phyloP scores from a whole-genome alignment of 176 grass and related monocot genomes.

The Bromus sterilis region DNA sequence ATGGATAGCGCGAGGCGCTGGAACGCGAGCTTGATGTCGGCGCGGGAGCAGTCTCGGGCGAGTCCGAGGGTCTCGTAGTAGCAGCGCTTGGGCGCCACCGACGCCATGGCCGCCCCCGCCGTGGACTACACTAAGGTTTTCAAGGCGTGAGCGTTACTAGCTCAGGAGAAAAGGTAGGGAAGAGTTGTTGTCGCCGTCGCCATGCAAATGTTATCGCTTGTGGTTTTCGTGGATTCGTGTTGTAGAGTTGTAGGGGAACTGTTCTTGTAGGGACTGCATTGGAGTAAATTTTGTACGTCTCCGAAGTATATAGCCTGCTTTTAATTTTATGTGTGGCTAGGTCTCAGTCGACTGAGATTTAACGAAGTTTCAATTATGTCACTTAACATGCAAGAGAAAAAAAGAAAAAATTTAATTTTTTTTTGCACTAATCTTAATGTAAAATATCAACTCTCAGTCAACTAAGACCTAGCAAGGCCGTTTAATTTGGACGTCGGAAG shows the following conservation, averaged over 20 bases:
- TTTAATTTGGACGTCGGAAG: too few relatives aligned
- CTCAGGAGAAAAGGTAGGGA: not conserved
- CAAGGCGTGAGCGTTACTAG: not conserved
- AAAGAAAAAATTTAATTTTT: too few relatives aligned
- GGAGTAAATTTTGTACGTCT: not conserved
- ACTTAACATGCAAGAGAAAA: too few relatives aligned
- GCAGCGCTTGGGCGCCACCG: constrained; percentile 57
- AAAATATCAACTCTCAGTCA: too few relatives aligned
- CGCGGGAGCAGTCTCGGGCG: constrained; percentile 46
- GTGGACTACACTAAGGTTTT: constrained; percentile 32
- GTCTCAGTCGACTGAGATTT: too few relatives aligned
- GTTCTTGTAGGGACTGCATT: not conserved
- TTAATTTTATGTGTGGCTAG: too few relatives aligned
- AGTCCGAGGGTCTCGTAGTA: constrained; percentile 84
- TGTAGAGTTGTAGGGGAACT: not conserved
- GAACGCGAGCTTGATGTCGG: constrained; percentile 71
- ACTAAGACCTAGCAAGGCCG: too few relatives aligned
- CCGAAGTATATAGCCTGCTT: too few relatives aligned
- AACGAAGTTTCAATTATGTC: too few relatives aligned
- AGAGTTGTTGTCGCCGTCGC: not conserved
- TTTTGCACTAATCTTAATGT: too few relatives aligned
- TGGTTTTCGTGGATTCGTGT: too few relatives aligned
- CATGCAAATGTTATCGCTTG: too few relatives aligned
- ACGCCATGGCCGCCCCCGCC: constrained; percentile 40
- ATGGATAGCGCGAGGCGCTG: constrained; percentile 75